Conservation (phyloP, 176 grass and related monocot species). For the Paspalum notatum region DNA sequence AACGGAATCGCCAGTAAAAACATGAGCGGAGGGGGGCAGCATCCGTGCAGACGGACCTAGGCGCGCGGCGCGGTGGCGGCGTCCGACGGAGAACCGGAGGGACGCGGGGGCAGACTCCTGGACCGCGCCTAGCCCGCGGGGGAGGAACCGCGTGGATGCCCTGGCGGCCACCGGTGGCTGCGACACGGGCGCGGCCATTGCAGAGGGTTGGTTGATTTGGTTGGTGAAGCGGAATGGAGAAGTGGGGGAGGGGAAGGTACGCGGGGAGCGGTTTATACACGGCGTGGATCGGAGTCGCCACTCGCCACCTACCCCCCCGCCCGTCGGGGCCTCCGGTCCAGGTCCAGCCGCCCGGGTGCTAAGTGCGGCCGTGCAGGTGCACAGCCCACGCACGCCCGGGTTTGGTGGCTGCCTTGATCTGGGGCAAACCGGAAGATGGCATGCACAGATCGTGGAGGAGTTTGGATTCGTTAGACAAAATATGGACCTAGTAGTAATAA, state of each 20-base stretch:
- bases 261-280: slow-evolving; percentile 35
- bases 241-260: slow-evolving; percentile 25
- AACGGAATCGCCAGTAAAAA: neutral
- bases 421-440: no score
- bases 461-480: no score
- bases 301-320: slow-evolving; percentile 62
- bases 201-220: slow-evolving; percentile 11
- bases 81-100: slow-evolving; percentile 68
- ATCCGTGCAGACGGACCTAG: slow-evolving; percentile 47
- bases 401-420: no score
- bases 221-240: slow-evolving; percentile 26
- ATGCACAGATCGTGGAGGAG: no score
- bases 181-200: slow-evolving; percentile 61
- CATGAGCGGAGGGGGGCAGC: neutral
- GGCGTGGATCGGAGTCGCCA: slow-evolving; percentile 24
- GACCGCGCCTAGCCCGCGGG: slow-evolving; percentile 39
- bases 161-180: slow-evolving; percentile 54
- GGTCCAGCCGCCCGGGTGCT: slow-evolving; percentile 21
- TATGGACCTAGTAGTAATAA: no score
- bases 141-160: slow-evolving; percentile 23
- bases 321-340: neutral
- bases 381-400: no score
- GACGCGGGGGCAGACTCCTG: slow-evolving; percentile 50
- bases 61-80: slow-evolving; percentile 44
- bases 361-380: no score